Percentiles rank a stretch among this genome's conserved stretches.
phyloP scores from a whole-genome alignment of 352 stramenopile species.

The Globisporangium lucens region DNA sequence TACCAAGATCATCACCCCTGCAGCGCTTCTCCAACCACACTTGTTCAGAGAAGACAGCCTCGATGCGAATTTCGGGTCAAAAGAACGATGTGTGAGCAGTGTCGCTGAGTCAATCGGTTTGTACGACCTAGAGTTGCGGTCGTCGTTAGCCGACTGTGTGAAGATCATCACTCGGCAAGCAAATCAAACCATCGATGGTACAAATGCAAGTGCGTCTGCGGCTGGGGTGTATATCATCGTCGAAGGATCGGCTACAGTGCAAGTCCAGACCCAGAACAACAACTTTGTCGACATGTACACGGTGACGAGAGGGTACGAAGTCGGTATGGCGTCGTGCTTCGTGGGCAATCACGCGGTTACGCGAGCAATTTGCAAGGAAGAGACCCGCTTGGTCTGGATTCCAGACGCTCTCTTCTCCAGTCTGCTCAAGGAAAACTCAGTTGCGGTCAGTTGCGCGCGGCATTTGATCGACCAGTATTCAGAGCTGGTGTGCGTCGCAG shows the following conservation, averaged over 20 bases:
- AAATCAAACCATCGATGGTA: slow-evolving; percentile 24
- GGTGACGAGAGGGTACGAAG: slow-evolving; percentile 53
- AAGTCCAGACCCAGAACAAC: slow-evolving; percentile 37
- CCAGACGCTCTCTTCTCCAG: slow-evolving; percentile 55
- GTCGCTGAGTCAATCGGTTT: slow-evolving; percentile 48
- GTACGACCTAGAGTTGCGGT: slow-evolving; percentile 34
- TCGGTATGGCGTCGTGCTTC: slow-evolving; percentile 68
- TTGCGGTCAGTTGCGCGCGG: slow-evolving; percentile 49
- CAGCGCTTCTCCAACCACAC: slow-evolving; percentile 28
- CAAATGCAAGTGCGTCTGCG: background rate
- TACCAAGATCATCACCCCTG: slow-evolving; percentile 34
- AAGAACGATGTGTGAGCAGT: slow-evolving; percentile 29
- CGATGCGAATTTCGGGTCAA: slow-evolving; percentile 5
- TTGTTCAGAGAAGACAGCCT: slow-evolving; percentile 17
- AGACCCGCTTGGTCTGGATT: slow-evolving; percentile 48
- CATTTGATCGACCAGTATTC: slow-evolving; percentile 78
- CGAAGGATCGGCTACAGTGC: slow-evolving; percentile 47
- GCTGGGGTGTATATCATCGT: slow-evolving; percentile 60
- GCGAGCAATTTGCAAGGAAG: slow-evolving; percentile 46
- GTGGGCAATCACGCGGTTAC: slow-evolving; percentile 45
- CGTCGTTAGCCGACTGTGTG: slow-evolving; percentile 28
- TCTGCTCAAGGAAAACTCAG: slow-evolving; percentile 45
- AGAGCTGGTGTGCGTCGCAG: slow-evolving; percentile 57
- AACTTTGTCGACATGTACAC: slow-evolving; percentile 50
- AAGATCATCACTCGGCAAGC: slow-evolving; percentile 30